A percentile compares a stretch with the other conserved stretches of the same genome.
These are phyloP conservation scores for Erythrophleum fordii DNA, from an alignment of 306 rosid species.

Conservation along the genomic window DNA sequence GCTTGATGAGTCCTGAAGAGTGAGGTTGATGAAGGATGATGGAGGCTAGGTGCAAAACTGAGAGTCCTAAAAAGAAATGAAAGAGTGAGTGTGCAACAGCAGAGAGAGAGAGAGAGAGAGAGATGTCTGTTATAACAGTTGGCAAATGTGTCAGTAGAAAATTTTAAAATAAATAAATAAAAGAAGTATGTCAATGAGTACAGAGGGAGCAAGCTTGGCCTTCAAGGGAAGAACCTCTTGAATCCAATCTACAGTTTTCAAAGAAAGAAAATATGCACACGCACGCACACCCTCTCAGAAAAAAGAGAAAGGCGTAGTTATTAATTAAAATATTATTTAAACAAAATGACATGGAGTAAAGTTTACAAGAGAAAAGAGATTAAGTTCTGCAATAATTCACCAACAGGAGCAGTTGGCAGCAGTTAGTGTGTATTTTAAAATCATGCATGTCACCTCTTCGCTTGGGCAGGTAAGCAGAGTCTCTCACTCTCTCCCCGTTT, in stretches of 20 bases:
- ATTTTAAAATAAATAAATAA: conserved; percentile 15
- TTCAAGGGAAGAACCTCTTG: conserved; percentile 68
- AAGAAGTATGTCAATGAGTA: conserved; percentile 52
- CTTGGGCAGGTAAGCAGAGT: conserved; percentile 52
- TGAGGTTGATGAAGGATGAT: conserved; percentile 48
- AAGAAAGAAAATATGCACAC: background rate
- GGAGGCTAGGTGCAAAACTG: conserved; percentile 55
- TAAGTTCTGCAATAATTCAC: conserved; percentile 63
- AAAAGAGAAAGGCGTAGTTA: background rate
- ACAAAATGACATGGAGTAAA: conserved; percentile 40
- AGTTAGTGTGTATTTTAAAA: conserved; percentile 59
- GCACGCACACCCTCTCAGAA: conserved; percentile 10
- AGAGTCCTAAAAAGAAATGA: conserved; percentile 54
- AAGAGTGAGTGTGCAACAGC: conserved; percentile 71
- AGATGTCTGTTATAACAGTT: conserved; percentile 51
- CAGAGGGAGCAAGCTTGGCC: conserved; percentile 64
- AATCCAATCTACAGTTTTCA: conserved; percentile 33
- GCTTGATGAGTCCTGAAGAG: conserved; percentile 35
- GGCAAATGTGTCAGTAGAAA: conserved; percentile 75
- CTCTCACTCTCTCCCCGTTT: conserved; percentile 27
- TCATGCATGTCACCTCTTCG: conserved; percentile 55
- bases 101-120: conserved; percentile 47
- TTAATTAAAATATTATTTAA: conserved; percentile 9
- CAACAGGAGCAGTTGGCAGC: conserved; percentile 67
- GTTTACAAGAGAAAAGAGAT: conserved; percentile 43